Conservation (phyloP, 2,329 filamentous ascomycete genomes). For the Sporothrix pallida region DNA sequence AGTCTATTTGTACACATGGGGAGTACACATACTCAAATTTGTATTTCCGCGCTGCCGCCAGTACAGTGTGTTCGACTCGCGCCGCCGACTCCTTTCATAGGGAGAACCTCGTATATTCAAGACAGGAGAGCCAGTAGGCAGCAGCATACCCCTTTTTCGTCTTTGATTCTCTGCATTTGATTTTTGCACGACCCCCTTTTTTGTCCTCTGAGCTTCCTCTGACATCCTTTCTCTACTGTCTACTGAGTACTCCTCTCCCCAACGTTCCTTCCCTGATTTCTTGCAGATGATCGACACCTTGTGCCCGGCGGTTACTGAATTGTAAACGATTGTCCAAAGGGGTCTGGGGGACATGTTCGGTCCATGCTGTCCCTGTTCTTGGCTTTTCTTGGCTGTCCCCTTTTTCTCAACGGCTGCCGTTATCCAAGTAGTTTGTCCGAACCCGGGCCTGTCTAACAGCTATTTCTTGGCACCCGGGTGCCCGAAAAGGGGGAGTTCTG, state of each 20-base stretch:
- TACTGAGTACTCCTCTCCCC: neutral
- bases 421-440: neutral
- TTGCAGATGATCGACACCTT: neutral
- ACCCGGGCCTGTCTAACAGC: neutral
- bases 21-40: no score
- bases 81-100: neutral
- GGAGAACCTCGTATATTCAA: conserved; percentile 1
- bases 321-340: no score
- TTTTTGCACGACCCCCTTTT: neutral
- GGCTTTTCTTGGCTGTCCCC: neutral
- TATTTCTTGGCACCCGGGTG: neutral
- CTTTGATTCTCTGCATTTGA: neutral
- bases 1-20: neutral
- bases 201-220: neutral
- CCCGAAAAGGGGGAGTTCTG: neutral
- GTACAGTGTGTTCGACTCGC: neutral
- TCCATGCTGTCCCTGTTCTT: neutral
- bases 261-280: neutral
- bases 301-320: neutral
- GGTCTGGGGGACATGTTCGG: neutral
- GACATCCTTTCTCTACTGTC: no score
- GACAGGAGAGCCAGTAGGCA: conserved; percentile 5
- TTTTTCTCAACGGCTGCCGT: neutral
- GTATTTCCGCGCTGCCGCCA: neutral
- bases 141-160: neutral